phyloP scores from a whole-genome alignment of 768 basidiomycete species.

The Phanerochaete sordida region DNA sequence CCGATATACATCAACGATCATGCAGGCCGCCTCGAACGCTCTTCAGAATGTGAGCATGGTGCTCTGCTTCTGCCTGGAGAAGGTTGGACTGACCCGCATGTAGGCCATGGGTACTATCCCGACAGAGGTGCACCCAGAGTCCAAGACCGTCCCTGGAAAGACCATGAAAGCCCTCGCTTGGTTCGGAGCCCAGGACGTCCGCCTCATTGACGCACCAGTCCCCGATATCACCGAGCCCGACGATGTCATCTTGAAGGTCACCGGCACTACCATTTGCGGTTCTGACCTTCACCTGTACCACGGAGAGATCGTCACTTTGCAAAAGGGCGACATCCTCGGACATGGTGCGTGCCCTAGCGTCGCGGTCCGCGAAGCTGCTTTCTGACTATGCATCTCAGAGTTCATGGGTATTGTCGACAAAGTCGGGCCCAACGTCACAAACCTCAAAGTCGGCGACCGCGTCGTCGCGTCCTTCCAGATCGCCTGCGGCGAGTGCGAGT shows the following conservation, averaged over 20 bases:
- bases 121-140: constrained; percentile 39
- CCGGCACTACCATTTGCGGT: constrained; percentile 58
- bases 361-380: background rate
- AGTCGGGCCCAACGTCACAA: constrained; percentile 60
- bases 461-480: constrained; percentile 81
- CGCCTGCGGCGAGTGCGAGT: constrained; percentile 68
- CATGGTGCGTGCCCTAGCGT: constrained; percentile 45
- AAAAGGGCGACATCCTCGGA: constrained; percentile 73
- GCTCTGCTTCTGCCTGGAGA: background rate
- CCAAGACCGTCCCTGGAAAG: constrained; percentile 47
- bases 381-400: constrained; percentile 23
- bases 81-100: background rate
- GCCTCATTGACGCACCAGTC: constrained; percentile 43
- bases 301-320: constrained; percentile 63
- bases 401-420: constrained; percentile 70
- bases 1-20: constrained; percentile 9
- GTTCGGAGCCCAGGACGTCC: constrained; percentile 54
- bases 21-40: constrained; percentile 29
- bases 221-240: constrained; percentile 67
- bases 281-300: constrained; percentile 65
- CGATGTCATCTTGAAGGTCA: constrained; percentile 73
- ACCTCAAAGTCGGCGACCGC: constrained; percentile 59
- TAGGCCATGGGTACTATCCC: constrained; percentile 35
- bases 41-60: constrained; percentile 23
- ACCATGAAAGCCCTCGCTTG: constrained; percentile 71